These are phyloP conservation scores for Pichia occidentalis DNA, from an alignment of 805 yeast genomes.

Conservation along the genomic window DNA sequence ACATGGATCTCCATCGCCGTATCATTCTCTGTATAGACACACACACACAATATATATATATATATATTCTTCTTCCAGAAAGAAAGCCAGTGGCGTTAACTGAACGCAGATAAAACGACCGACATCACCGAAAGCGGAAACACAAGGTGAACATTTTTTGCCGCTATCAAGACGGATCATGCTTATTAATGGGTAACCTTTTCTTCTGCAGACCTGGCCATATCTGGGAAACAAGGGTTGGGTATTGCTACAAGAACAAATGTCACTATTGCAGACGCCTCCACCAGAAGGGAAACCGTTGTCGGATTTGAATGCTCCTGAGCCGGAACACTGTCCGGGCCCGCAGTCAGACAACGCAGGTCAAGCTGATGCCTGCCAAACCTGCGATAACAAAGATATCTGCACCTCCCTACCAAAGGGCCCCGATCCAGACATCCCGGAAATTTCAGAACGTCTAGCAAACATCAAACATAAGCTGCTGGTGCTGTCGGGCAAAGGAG, in stretches of 20 bases:
- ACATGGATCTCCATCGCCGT: too few relatives aligned
- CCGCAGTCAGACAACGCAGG: conserved; percentile 95
- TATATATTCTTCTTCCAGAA: too few relatives aligned
- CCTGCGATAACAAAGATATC: conserved; percentile 89
- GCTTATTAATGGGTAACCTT: too few relatives aligned
- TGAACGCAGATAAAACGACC: too few relatives aligned
- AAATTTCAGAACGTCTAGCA: conserved; percentile 60
- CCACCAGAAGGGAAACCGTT: conserved; percentile 4
- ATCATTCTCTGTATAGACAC: too few relatives aligned
- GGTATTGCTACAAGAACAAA: conserved; percentile 1
- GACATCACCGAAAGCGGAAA: too few relatives aligned
- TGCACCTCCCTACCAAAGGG: conserved; percentile 83
- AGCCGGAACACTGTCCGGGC: conserved; percentile 98
- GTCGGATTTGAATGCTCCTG: conserved; percentile 49
- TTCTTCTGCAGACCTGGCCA: too few relatives aligned
- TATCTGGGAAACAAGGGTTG: too few relatives aligned
- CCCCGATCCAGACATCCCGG: conserved; percentile 88
- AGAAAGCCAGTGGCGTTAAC: too few relatives aligned
- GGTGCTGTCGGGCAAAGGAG: conserved; percentile 81
- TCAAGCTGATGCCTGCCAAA: conserved; percentile 84
- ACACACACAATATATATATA: too few relatives aligned
- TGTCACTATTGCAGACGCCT: neutral
- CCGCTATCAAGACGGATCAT: too few relatives aligned
- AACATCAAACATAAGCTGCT: conserved; percentile 70
- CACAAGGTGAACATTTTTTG: too few relatives aligned